Evolutionary conservation across 345 rosid genomes (phyloP), one percentile per base, ranked within the genome.

Genomic region (Bruguiera parviflora): DNA sequence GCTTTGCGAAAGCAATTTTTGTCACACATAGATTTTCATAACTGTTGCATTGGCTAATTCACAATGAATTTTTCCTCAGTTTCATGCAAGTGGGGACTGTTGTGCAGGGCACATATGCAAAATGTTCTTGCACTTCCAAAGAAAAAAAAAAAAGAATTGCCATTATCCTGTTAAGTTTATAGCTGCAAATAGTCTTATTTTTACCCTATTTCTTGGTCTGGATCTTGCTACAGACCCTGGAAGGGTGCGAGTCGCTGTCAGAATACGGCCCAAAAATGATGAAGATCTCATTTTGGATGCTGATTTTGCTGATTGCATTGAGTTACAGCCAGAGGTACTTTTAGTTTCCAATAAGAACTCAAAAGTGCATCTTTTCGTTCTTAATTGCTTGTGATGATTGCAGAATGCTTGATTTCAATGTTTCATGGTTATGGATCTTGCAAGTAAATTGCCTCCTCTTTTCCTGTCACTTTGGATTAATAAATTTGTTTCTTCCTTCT

Each of bases 201-300:
- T 59, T 59, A 61, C 15, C 0, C 47, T 21, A 5, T 53, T 64
- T 32, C 53, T 69, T 16, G 8, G 20, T 70, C 22, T 68, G 43
- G 24, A 31, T 46, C 25, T 61, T 56, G 8, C 22, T 65, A 53
- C 75, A 91, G 97, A 91, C 81, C 71, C 92, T 63, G 97, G 86
- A 80, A 81, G 97, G 75, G 97, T 94, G 51, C 88, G 98, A 80
- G 94, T 93, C 37, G 84, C 97, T 46, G 92, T 89, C 49, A 86
- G 98, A 74, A 78, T 89, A 77, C 79, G 98, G 52, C 98, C 97
- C 47, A 89, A 81, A 75, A 88, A 84, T 58, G 79, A 83, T 0
- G 92, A 89, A 58, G 96, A 91, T 78, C 93, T 87, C 56, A 58
- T 79, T 71, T 82, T 81, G 2, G 97, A 91, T 73, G 92, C 91